Percentiles rank a stretch among this genome's conserved stretches.
These are phyloP conservation scores for Dichomitus squalens DNA, from an alignment of 1,284 basidiomycete species.

Conservation along the genomic window DNA sequence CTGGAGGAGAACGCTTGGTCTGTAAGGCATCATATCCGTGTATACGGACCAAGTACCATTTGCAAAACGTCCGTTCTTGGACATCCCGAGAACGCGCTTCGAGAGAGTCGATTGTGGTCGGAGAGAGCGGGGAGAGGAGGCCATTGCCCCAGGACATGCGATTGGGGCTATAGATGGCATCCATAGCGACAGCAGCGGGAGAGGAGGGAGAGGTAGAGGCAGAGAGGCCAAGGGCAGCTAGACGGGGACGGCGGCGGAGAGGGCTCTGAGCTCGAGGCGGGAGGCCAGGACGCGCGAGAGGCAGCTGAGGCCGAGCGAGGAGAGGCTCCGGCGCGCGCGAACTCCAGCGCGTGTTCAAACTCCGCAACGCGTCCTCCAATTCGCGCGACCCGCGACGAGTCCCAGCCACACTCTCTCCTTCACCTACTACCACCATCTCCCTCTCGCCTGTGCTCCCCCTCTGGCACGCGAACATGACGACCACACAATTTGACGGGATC, in stretches of 20 bases:
- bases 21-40: conserved; percentile 6
- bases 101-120: conserved; percentile 50
- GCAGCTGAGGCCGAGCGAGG: too few relatives aligned
- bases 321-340: conserved; percentile 19
- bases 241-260: conserved; percentile 8
- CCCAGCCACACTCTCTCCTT: conserved; percentile 4
- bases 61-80: conserved; percentile 83
- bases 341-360: conserved; percentile 31
- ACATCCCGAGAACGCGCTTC: conserved; percentile 68
- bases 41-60: conserved; percentile 58
- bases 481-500: conserved; percentile 82
- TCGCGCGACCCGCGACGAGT: conserved; percentile 11
- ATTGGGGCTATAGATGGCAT: conserved; percentile 9
- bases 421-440: conserved; percentile 24
- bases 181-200: conserved; percentile 5
- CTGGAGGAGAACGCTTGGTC: conserved; percentile 38
- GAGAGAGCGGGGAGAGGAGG: conserved; percentile 22
- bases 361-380: conserved; percentile 35
- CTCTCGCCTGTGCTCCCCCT: conserved; percentile 12
- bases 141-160: conserved; percentile 19
- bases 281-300: conserved; percentile 6
- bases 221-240: conserved; percentile 3
- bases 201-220: not conserved
- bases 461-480: conserved; percentile 44
- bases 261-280: conserved; percentile 12